Conservation (phyloP, 495 filamentous ascomycete genomes). For the Mytilinidion resinicola region DNA sequence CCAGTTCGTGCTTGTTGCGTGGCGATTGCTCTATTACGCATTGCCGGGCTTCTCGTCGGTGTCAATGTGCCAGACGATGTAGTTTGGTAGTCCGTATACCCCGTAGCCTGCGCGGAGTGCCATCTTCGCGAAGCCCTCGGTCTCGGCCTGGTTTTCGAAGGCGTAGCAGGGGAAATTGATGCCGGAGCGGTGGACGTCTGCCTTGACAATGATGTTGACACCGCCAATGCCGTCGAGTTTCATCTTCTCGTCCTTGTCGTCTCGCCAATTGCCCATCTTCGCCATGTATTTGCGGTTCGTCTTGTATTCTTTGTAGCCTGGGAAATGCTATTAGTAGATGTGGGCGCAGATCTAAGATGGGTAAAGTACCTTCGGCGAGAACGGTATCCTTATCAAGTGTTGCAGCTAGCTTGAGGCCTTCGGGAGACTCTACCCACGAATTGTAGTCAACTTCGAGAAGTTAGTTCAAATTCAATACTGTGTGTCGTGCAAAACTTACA, state of each 20-base stretch:
- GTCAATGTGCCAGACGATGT: slow-evolving; percentile 98
- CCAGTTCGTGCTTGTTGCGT: too few relatives aligned
- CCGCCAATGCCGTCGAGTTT: slow-evolving; percentile 93
- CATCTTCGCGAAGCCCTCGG: slow-evolving; percentile 98
- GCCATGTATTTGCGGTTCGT: slow-evolving; percentile 85
- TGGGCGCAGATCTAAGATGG: neutral
- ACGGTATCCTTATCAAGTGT: slow-evolving; percentile 72
- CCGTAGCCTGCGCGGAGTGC: slow-evolving; percentile 93
- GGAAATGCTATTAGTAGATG: neutral
- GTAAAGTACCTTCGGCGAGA: slow-evolving; percentile 67
- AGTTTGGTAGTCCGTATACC: slow-evolving; percentile 90
- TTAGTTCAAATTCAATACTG: neutral
- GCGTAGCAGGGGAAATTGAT: slow-evolving; percentile 97
- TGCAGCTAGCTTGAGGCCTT: slow-evolving; percentile 64
- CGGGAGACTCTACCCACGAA: slow-evolving; percentile 93
- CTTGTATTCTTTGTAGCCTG: slow-evolving; percentile 86
- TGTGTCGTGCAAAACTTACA: slow-evolving; percentile 53
- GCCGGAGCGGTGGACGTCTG: slow-evolving; percentile 90
- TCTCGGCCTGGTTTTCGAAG: slow-evolving; percentile 99
- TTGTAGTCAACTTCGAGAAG: slow-evolving; percentile 80
- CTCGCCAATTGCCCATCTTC: slow-evolving; percentile 81
- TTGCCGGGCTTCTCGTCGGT: slow-evolving; percentile 97
- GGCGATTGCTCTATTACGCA: slow-evolving; percentile 20
- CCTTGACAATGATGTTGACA: slow-evolving; percentile 95
- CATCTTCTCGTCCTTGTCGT: slow-evolving; percentile 84